Evolutionary conservation across 805 yeast species (phyloP).

Genomic region (Sugiyamaella valdiviana): DNA sequence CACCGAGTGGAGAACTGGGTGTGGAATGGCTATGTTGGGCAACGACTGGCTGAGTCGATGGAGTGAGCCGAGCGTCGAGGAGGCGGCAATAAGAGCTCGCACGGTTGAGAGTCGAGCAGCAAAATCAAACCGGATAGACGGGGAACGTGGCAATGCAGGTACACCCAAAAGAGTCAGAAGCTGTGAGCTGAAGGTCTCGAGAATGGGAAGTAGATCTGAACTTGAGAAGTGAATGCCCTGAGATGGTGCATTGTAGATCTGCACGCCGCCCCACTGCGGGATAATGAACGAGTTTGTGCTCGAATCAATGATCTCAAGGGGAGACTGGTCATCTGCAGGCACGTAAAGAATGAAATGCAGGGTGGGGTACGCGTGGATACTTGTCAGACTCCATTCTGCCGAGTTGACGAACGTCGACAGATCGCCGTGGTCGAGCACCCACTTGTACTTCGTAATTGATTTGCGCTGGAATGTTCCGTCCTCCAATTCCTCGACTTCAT

Average conservation of each 20-base stretch:
- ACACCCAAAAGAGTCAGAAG: constrained; percentile 68
- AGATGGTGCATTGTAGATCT: constrained; percentile 40
- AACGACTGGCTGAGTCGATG: constrained; percentile 61
- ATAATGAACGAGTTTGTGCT: constrained; percentile 58
- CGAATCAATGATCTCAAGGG: constrained; percentile 42
- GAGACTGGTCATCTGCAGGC: constrained; percentile 46
- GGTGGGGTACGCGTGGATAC: constrained; percentile 53
- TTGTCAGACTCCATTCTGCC: constrained; percentile 73
- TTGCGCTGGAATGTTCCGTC: neutral
- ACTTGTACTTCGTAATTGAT: constrained; percentile 12
- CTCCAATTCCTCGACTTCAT: constrained; percentile 5
- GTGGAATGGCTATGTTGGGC: constrained; percentile 79
- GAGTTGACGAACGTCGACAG: constrained; percentile 74
- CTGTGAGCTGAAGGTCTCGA: constrained; percentile 71
- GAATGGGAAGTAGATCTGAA: constrained; percentile 46
- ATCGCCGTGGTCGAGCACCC: constrained; percentile 43
- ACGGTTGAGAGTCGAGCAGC: constrained; percentile 54
- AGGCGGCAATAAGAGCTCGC: constrained; percentile 53
- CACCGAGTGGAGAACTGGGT: constrained; percentile 56
- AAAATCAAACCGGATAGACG: constrained; percentile 57
- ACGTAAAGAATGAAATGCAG: constrained; percentile 67
- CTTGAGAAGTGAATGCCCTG: constrained; percentile 22
- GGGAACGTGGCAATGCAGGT: constrained; percentile 51
- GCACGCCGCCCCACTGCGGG: constrained; percentile 89
- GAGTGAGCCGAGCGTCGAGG: constrained; percentile 68